Base-by-base conservation (phyloP, 345 rosid species). In the Syzygium oleosum region DNA sequence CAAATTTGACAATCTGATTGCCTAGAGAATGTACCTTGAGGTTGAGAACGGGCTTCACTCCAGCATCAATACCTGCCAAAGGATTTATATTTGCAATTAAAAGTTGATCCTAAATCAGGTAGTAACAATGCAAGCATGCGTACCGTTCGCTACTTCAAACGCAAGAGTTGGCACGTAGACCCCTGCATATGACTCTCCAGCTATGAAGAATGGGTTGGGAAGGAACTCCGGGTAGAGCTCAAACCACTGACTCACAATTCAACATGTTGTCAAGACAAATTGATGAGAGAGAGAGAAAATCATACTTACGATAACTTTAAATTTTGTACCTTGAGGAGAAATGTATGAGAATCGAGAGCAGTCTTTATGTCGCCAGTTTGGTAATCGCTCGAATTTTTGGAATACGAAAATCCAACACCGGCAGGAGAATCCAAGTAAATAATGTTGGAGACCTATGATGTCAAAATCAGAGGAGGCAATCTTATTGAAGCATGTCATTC, bases 161-260 rank as follows among this genome's bases (percentile, higher is more conserved):
- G 96, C 94, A 89, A 97, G 98, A 84, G 95, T 96, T 49, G 99
- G 99, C 86, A 97, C 96, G 87, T 94, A 96, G 68, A 97, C 87
- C 88, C 99, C 99, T 85, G 99, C 98, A 92, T 95, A 97, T 8
- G 99, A 97, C 94, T 96, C 99, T 90, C 99, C 99, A 27, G 99
- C 88, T 85, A 97, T 88, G 87, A 88, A 97, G 87, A 97, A 94
- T 5, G 97, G 98, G 90, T 96, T 96, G 65, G 95, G 77, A 52
- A 94, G 96, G 90, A 95, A 96, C 92, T 97, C 98, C 0, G 97
- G 94, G 90, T 94, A 97, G 55, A 92, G 91, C 89, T 94, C 91
- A 90, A 97, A 95, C 99, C 99, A 97, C 98, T 97, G 92, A 17
- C 12, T 41, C 51, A 61, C 52, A 86, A 86, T 54, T 53, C 51